Base-by-base conservation (phyloP, 169 alveolate species). In the Eimeria tenella region DNA sequence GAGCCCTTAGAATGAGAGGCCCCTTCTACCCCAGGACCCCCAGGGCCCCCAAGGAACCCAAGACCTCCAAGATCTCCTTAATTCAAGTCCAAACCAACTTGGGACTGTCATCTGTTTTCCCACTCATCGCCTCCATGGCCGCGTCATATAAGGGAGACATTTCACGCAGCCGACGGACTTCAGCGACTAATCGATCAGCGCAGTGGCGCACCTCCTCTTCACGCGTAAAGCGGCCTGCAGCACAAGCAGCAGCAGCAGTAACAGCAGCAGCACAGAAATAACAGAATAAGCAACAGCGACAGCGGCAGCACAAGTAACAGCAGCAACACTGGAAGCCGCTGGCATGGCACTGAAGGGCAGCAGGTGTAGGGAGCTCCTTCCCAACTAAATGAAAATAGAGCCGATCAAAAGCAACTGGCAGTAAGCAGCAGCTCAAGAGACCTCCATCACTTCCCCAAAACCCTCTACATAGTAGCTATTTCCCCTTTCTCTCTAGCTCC, bases 131-230 rank as follows among this genome's bases (percentile, higher is more conserved):
- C 86, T 97, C 98, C 93, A 97, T 92, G 56, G 94, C 97, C 97
- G 97, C 95, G 87, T 98, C 99, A 97, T 98, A 98, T 58, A 98
- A 96, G 55, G 99, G 99, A 65, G 99, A 97, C 95, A 98, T 96
- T 50, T 96, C 96, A 63, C 99, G 95, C 49, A 98, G 95, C 19
- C 98, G 95, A 31, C 94, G 92, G 11, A 97, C 99, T 11, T 98
- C 97, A 65, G 92, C 94, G 25, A 95, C 97, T 53, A 99, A 93
- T 53, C 96, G 95, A 49, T 95, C 95, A 21, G 97, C 96, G 68
- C 98, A 97, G 56, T 95, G 96, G 56, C 98, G 99, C 58, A 98
- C 98, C 94, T 99, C 99, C 81, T 96, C 98, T 84, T 98, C 99
- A 8, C 99, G 97, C 10, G 99, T 99, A 87, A 99, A 99, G 83